Evolutionary conservation across 306 rosid species (phyloP).

Genomic region (Hippophae rhamnoides): DNA sequence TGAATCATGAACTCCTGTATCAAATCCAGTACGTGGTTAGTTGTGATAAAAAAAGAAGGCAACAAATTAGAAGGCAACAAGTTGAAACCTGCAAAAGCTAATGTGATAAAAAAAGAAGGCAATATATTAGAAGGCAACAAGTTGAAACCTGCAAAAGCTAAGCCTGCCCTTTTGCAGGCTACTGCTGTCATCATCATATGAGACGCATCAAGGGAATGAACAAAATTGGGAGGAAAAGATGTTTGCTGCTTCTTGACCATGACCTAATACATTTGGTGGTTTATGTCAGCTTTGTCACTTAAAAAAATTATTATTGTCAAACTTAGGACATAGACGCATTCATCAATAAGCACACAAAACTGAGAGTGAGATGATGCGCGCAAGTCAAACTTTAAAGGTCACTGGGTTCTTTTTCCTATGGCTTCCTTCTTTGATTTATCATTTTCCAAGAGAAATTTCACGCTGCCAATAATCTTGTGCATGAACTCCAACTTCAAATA

Average conservation of each 20-base stretch:
- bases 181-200: conserved; percentile 99
- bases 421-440: not conserved
- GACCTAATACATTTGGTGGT: conserved; percentile 34
- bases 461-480: not conserved
- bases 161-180: conserved; percentile 69
- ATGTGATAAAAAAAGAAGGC: not conserved
- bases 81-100: too few species aligned
- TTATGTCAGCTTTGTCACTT: not conserved
- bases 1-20: conserved; percentile 93
- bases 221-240: conserved; percentile 93
- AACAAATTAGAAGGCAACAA: not conserved
- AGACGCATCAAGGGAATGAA: conserved; percentile 94
- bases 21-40: conserved; percentile 8
- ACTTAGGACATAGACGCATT: not conserved
- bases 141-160: conserved; percentile 75
- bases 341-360: not conserved
- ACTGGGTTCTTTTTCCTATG: not conserved
- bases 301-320: not conserved
- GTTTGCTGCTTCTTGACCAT: conserved; percentile 72
- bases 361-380: too few species aligned
- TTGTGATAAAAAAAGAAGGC: not conserved
- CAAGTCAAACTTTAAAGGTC: not conserved
- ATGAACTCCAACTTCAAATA: not conserved
- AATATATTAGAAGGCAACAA: conserved; percentile 5
- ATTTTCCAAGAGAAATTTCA: not conserved